Evolutionary conservation across 352 stramenopile genomes (phyloP).

Genomic region (Globisporangium irregulare): DNA sequence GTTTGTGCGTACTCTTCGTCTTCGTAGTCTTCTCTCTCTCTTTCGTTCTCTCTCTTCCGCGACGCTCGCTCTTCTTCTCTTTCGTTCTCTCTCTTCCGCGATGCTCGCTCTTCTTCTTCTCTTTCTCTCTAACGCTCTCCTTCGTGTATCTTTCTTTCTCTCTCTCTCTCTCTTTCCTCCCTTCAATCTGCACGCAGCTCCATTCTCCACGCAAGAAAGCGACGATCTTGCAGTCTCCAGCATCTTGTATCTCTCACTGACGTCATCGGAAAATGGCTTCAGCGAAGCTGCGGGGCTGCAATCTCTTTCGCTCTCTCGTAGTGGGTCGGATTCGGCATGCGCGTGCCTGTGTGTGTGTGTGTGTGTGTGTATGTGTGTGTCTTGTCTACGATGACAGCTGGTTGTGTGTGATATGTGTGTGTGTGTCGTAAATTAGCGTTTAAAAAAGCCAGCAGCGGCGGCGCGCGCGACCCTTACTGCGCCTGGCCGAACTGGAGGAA

Average conservation of each 20-base stretch:
- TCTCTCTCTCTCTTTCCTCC: not conserved
- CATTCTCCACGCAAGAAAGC: not conserved
- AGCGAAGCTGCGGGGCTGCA: not conserved
- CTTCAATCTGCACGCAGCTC: not conserved
- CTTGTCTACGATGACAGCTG: conserved; percentile 1
- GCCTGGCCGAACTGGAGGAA: conserved; percentile 54
- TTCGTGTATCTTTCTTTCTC: not conserved
- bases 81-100: not conserved
- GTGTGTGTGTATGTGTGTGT: not conserved
- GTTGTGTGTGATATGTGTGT: not conserved
- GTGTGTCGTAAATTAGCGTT: conserved; percentile 14
- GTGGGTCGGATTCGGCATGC: not conserved
- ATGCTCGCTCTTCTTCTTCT: not conserved
- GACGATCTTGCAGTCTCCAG: not conserved
- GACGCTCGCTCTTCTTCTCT: not conserved
- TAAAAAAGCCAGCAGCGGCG: not conserved
- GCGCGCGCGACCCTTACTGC: conserved; percentile 11
- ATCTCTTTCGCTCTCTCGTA: conserved; percentile 3
- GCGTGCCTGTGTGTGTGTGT: not conserved
- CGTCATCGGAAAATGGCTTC: not conserved
- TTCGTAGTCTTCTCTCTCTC: not conserved
- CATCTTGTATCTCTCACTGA: not conserved
- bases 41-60: not conserved
- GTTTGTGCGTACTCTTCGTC: not conserved
- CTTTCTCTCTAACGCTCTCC: not conserved